Base-by-base conservation (phyloP, 2,329 filamentous ascomycete genomes). In the Fusarium sp. region DNA sequence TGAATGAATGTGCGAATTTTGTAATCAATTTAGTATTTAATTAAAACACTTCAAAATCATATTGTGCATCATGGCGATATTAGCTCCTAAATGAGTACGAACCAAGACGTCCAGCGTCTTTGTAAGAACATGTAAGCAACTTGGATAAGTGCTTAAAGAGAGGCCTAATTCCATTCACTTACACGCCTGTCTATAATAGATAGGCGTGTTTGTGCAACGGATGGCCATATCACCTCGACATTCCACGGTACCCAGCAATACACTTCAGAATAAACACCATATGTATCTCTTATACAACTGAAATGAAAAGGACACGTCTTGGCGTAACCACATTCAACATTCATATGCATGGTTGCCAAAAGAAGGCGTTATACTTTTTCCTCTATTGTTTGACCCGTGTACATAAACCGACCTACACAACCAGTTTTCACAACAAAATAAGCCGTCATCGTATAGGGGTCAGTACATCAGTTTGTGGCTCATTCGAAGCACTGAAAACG, bases 401-500 rank as follows among this genome's bases (percentile, higher is more conserved):
- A 71, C 51, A 63, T 74, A 36, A 22, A 14, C 1, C 5, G 9
- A 32, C 0, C 28, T 58, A 34, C 3, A 17, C 1, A 3, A 1
- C 2, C 2, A 8, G 2, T 14, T 15, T 24, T 36, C 50, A 74
- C 24, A 55, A 66, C 51, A 26, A 72, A 34, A 56, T 18, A 47
- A 26, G 71, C 71, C 71, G 71, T 74, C 71, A 74, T 74, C 71
- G 71, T 74, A 74, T 74, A 74, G 71, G 71, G 71, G 71, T 74
- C 54, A 74, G 71, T 74, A 74, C 71, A 74, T 74, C 71, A 74
- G 71, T 74, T 74, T 74, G 71, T 74, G 71, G 71, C 36, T 74
- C 50, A 26, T 51, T 62, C 45, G 62, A 74, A 74, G 71, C 71
- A 74, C 71, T 74, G 71, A 74, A 74, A 74, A 74, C 71, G 71